Conservation (phyloP, 495 filamentous ascomycete species). For the Poronia punctata region DNA sequence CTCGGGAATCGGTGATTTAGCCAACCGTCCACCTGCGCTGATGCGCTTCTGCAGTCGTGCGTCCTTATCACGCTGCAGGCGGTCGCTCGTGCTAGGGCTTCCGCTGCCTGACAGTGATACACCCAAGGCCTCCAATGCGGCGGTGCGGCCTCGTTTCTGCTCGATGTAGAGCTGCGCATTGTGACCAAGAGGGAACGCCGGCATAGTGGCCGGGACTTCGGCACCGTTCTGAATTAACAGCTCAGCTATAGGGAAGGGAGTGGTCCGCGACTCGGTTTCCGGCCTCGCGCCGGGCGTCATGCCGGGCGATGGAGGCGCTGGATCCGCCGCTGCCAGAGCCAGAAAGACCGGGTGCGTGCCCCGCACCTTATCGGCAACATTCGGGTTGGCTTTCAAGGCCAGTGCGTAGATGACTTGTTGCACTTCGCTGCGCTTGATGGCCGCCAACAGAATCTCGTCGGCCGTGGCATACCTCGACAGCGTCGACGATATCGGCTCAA, state of each 20-base stretch:
- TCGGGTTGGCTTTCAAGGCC: slow-evolving; percentile 80
- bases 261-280: slow-evolving; percentile 29
- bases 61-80: slow-evolving; percentile 45
- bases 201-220: slow-evolving; percentile 66
- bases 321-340: slow-evolving; percentile 90
- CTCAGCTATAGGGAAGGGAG: slow-evolving; percentile 80
- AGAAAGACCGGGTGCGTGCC: slow-evolving; percentile 84
- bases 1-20: slow-evolving; percentile 51
- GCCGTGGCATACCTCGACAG: slow-evolving; percentile 70
- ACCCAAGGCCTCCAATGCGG: slow-evolving; percentile 31
- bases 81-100: slow-evolving; percentile 26
- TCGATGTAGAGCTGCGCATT: slow-evolving; percentile 79
- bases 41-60: slow-evolving; percentile 54
- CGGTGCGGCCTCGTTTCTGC: slow-evolving; percentile 57
- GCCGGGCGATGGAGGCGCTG: slow-evolving; percentile 58
- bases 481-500: slow-evolving; percentile 68
- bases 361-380: slow-evolving; percentile 77
- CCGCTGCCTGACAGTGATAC: slow-evolving; percentile 14
- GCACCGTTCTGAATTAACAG: slow-evolving; percentile 91
- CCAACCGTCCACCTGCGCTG: slow-evolving; percentile 52
- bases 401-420: slow-evolving; percentile 86
- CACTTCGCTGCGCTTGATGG: slow-evolving; percentile 90
- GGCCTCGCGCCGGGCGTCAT: slow-evolving; percentile 19
- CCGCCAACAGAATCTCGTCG: slow-evolving; percentile 86
- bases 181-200: slow-evolving; percentile 68